These are phyloP conservation scores for Rhodotorula taiwanensis DNA, from an alignment of 768 basidiomycete species.

Conservation along the genomic window DNA sequence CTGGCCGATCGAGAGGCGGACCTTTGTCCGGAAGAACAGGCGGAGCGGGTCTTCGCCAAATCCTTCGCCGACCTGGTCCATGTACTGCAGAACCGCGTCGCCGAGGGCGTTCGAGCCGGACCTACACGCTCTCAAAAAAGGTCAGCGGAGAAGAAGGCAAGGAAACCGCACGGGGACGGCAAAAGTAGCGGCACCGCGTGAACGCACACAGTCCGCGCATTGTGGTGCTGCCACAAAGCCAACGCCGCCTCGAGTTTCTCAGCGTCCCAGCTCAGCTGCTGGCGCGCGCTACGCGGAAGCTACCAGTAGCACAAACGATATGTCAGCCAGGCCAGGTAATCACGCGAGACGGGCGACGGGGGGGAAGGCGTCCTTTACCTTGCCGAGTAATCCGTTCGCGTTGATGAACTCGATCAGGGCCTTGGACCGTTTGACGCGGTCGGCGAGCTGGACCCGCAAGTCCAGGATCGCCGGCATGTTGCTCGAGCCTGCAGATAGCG, in stretches of 20 bases:
- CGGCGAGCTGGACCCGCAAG: slow-evolving; percentile 65
- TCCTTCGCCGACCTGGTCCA: slow-evolving; percentile 55
- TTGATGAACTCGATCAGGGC: slow-evolving; percentile 87
- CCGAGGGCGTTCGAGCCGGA: slow-evolving; percentile 54
- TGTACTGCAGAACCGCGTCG: slow-evolving; percentile 61
- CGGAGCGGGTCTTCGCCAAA: slow-evolving; percentile 70
- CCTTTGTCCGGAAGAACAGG: slow-evolving; percentile 68
- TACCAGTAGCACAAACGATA: slow-evolving; percentile 43
- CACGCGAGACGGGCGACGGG: too few species aligned
- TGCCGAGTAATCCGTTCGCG: slow-evolving; percentile 68
- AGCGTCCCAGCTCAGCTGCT: slow-evolving; percentile 69
- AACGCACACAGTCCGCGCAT: too few species aligned
- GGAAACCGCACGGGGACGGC: too few species aligned
- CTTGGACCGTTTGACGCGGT: slow-evolving; percentile 65
- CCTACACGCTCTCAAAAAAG: neutral
- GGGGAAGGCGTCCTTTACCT: too few species aligned
- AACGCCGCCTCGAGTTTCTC: slow-evolving; percentile 77
- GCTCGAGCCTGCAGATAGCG: slow-evolving; percentile 52
- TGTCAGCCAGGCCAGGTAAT: too few species aligned
- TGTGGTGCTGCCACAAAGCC: slow-evolving; percentile 61
- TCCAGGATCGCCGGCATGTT: slow-evolving; percentile 73
- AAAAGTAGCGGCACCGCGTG: too few species aligned
- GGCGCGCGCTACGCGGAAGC: slow-evolving; percentile 74
- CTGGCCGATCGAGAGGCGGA: slow-evolving; percentile 31
- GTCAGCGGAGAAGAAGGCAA: neutral